Evolutionary conservation across 2,329 filamentous ascomycete genomes (phyloP), one percentile per base, ranked within the genome.

Genomic region (Didymosphaeria variabile): DNA sequence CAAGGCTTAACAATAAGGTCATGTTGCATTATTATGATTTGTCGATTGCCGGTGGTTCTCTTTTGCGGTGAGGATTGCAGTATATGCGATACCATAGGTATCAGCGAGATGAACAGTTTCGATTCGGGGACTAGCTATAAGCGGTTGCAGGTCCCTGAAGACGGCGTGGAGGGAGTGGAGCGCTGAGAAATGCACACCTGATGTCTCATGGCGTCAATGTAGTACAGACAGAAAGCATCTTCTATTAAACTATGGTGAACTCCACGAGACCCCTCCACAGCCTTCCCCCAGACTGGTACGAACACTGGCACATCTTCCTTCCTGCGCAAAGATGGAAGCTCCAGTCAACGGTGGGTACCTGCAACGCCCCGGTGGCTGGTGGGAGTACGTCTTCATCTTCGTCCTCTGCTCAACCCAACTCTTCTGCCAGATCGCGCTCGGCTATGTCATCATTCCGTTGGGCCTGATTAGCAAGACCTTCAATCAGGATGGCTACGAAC

Each of bases 401-500:
- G 40, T 44, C 40, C 40, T 44, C 17, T 44, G 40, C n/a, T 44
- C 40, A 19, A 44, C 40, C 7, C 40, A 44, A 21, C 40, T 44
- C 40, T 44, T 44, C 40, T 44, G 40, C 19, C 40, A 44, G n/a
- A 19, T 19, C 10, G 45, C 77, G 8, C 78, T 79, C 2, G 72
- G 84, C 31, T 78, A 82, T 50, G 75, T 82, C 56, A 44, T 44
- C 17, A 19, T 44, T 9, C 40, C 40, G 9, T n/a, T 44, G 17
- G 19, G 40, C 40, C n/a, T 44, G 19, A 85, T 86, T 63, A 81
- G 77, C n/a, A 63, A 73, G n/a, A 77, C 77, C 32, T 80, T 85
- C 38, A 74, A 73, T 29, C 72, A 68, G 1, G 76, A 77, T 55
- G 76, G 80, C 2, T 44, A 21, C 40, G 40, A 21, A 21, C 40